phyloP scores from a whole-genome alignment of 306 rosid species.

The Fagus sylvatica region DNA sequence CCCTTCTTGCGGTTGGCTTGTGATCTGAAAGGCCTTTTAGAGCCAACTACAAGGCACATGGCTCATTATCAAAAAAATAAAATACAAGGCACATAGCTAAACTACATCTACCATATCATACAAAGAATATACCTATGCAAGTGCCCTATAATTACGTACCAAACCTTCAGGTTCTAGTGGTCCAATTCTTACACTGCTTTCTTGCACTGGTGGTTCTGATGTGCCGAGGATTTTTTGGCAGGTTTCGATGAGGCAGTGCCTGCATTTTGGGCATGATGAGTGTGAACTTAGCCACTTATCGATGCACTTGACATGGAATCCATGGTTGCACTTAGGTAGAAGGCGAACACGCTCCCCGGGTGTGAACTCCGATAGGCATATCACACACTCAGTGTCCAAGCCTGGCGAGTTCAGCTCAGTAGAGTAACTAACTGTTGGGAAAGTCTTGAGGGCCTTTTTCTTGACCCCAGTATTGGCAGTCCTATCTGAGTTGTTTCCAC shows the following conservation, averaged over 20 bases:
- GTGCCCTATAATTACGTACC: conserved; percentile 54
- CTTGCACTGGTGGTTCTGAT: conserved; percentile 37
- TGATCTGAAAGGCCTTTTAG: conserved; percentile 1
- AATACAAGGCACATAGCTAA: background rate
- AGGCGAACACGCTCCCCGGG: conserved; percentile 64
- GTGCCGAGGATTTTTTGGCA: conserved; percentile 74
- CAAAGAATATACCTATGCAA: conserved; percentile 4
- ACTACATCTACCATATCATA: background rate
- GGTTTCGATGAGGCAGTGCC: conserved; percentile 75
- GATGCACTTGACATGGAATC: conserved; percentile 80
- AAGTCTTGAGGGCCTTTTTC: conserved; percentile 75
- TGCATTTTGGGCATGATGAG: conserved; percentile 90
- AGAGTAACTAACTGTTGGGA: conserved; percentile 57
- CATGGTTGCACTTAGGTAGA: conserved; percentile 84
- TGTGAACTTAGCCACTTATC: conserved; percentile 88
- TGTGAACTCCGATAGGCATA: conserved; percentile 70
- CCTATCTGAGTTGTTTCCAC: conserved; percentile 8
- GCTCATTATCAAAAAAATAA: background rate
- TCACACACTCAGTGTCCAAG: conserved; percentile 69
- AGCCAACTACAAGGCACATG: background rate
- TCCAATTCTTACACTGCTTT: conserved; percentile 39
- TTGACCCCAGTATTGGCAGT: conserved; percentile 59
- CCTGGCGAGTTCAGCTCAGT: conserved; percentile 49
- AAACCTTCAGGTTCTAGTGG: conserved; percentile 67
- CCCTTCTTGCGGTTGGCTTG: conserved; percentile 14